Evolutionary conservation across 371 early-diverging fungal genomes (phyloP).

Genomic region (Circinella minor): DNA sequence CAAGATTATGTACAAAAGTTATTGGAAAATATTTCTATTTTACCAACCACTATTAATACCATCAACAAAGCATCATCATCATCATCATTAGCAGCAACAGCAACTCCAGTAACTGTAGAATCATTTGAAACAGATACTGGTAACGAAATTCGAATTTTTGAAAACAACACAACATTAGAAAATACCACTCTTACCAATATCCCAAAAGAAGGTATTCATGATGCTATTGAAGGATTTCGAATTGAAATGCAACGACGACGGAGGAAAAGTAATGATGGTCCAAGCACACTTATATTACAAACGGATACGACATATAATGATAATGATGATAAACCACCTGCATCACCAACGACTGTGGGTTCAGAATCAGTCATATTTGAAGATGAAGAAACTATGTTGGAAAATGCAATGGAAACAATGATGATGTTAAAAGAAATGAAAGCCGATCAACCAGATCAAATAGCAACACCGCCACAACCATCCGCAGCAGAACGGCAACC

Average conservation of each 20-base stretch:
- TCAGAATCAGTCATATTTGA: slow-evolving; percentile 9
- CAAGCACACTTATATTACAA: slow-evolving; percentile 39
- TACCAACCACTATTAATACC: slow-evolving; percentile 6
- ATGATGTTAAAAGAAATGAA: slow-evolving; percentile 51
- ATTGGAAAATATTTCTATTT: slow-evolving; percentile 29
- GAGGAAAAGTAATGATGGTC: slow-evolving; percentile 21
- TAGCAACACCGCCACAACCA: background rate
- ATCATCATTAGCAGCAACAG: background rate
- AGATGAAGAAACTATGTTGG: slow-evolving; percentile 28
- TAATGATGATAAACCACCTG: background rate
- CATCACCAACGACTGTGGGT: slow-evolving; percentile 2
- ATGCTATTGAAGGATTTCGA: slow-evolving; percentile 51
- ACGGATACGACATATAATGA: slow-evolving; percentile 3
- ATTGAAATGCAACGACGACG: slow-evolving; percentile 27
- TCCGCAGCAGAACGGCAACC: slow-evolving; percentile 3
- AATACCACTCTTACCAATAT: background rate
- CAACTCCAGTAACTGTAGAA: background rate
- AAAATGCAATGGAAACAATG: slow-evolving; percentile 55
- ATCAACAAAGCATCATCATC: background rate
- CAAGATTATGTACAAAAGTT: slow-evolving; percentile 44
- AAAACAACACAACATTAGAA: slow-evolving; percentile 17
- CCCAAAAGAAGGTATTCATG: slow-evolving; percentile 27
- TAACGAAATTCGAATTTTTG: slow-evolving; percentile 35
- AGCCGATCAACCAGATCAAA: slow-evolving; percentile 32
- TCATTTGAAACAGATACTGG: slow-evolving; percentile 1